Base-by-base conservation (phyloP, 2,329 filamentous ascomycete species). In the Talaromyces sp. region DNA sequence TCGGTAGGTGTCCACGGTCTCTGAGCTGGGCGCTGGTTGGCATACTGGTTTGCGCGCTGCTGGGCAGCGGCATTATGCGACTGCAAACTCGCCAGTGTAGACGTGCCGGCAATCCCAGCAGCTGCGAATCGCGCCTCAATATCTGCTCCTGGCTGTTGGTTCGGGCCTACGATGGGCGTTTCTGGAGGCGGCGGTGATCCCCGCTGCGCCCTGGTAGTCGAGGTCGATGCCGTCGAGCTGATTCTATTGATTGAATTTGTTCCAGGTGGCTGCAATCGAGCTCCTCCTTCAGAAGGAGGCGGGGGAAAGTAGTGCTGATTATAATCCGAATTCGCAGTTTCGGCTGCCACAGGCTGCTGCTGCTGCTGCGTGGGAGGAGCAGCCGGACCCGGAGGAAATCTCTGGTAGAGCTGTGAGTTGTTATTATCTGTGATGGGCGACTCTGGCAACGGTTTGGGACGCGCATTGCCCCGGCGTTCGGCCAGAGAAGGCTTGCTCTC, bases 1-100 rank as follows among this genome's bases (percentile, higher is more conserved):
- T 99, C 95, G 3, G 95, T 98, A 0, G 95, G 95, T 10, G 93
- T 98, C 95, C 93, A 98, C 31, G 93, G 93, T 54, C 93, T 84
- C 60, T 66, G 72, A 51, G 70, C 67, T 27, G 77, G 80, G 53
- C 76, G 70, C 58, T 81, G 79, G 38, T 82, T 79, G 24, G 82
- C 84, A 72, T 96, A 97, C 62, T 95, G 90, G 41, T 91, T 89
- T 63, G 89, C 79, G 66, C 93, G 84, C 72, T 95, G 91, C 29
- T 90, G 83, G 1, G 93, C 91, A 2, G 92, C 92, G 17, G 90
- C 87, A 71, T 89, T 96, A 67, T 93, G 86, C 41, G 83, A 82
- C 69, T 86, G 83, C 53, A 96, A 81, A 66, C 86, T 90, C 68
- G 85, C 93, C 56, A 96, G 79, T 1, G 92, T 96, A 2, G 88